These are phyloP conservation scores for Naumovozyma baii DNA, from an alignment of 805 yeast species.

Conservation along the genomic window DNA sequence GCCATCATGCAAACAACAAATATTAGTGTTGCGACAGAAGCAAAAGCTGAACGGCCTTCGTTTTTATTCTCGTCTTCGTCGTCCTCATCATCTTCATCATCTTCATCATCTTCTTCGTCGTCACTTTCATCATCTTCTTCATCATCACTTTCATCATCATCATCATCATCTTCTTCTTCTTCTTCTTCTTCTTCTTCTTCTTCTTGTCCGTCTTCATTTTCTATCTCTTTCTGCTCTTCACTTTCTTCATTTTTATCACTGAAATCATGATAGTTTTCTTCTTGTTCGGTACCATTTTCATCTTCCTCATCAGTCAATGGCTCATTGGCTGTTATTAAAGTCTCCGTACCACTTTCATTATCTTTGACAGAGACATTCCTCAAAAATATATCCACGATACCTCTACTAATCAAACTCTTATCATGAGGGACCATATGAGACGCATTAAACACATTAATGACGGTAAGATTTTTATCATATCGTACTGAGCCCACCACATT, in stretches of 20 bases:
- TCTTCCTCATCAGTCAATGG: slow-evolving; percentile 35
- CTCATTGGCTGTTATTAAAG: slow-evolving; percentile 32
- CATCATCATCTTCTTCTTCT: slow-evolving; percentile 39
- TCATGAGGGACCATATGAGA: slow-evolving; percentile 95
- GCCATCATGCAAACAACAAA: slow-evolving; percentile 8
- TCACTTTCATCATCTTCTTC: slow-evolving; percentile 13
- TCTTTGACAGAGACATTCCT: slow-evolving; percentile 40
- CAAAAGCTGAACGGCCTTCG: slow-evolving; percentile 2
- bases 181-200: slow-evolving; percentile 39
- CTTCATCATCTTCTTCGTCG: slow-evolving; percentile 6
- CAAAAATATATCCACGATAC: slow-evolving; percentile 48
- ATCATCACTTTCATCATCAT: slow-evolving; percentile 42
- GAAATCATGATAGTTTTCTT: slow-evolving; percentile 44
- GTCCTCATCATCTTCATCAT: slow-evolving; percentile 6
- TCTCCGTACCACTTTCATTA: slow-evolving; percentile 44
- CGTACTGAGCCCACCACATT: slow-evolving; percentile 37
- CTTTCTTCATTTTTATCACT: slow-evolving; percentile 27
- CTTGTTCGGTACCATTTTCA: slow-evolving; percentile 37
- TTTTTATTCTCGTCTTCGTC: slow-evolving; percentile 5
- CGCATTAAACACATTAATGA: slow-evolving; percentile 60
- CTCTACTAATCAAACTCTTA: slow-evolving; percentile 56
- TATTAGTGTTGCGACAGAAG: slow-evolving; percentile 2
- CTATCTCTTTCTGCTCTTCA: slow-evolving; percentile 7
- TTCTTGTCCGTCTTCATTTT: slow-evolving; percentile 8
- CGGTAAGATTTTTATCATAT: slow-evolving; percentile 66